Conservation (phyloP, 2,329 filamentous ascomycete genomes). For the Paraphoma chrysanthemicola region DNA sequence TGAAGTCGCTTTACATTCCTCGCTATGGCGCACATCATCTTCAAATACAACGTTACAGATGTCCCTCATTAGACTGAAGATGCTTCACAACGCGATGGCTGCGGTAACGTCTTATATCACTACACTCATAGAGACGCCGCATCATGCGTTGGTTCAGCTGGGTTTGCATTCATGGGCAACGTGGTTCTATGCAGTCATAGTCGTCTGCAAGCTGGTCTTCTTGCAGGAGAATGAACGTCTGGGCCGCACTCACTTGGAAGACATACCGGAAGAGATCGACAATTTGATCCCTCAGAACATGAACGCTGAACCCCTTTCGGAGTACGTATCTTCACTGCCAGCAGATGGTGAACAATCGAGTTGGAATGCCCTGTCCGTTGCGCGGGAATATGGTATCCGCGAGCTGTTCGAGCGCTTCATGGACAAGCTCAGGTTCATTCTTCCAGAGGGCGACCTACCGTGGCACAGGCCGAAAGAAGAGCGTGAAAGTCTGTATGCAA, state of each 20-base stretch:
- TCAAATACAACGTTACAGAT: background rate
- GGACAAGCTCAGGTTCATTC: slow-evolving; percentile 23
- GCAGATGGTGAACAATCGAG: background rate
- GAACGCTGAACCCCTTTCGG: background rate
- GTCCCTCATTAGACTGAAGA: slow-evolving; percentile 8
- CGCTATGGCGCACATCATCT: slow-evolving; percentile 17
- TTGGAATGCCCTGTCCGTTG: slow-evolving; percentile 26
- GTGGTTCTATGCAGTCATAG: slow-evolving; percentile 32
- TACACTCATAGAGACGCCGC: slow-evolving; percentile 8
- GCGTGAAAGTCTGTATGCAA: slow-evolving; percentile 17
- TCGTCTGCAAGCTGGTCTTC: slow-evolving; percentile 35
- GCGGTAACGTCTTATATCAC: slow-evolving; percentile 22
- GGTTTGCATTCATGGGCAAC: slow-evolving; percentile 21
- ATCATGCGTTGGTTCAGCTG: slow-evolving; percentile 18
- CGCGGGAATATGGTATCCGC: slow-evolving; percentile 17
- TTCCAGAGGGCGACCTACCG: slow-evolving; percentile 5
- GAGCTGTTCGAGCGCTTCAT: slow-evolving; percentile 21
- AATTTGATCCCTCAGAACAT: slow-evolving; percentile 8
- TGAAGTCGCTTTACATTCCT: slow-evolving; percentile 24
- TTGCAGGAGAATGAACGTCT: slow-evolving; percentile 26
- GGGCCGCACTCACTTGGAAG: slow-evolving; percentile 13
- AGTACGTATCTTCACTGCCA: background rate
- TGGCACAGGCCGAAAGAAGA: slow-evolving; percentile 6
- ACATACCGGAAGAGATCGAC: slow-evolving; percentile 14
- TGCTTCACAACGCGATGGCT: slow-evolving; percentile 15